Evolutionary conservation across 2,329 filamentous ascomycete genomes (phyloP).

Genomic region (Microsporum canis): DNA sequence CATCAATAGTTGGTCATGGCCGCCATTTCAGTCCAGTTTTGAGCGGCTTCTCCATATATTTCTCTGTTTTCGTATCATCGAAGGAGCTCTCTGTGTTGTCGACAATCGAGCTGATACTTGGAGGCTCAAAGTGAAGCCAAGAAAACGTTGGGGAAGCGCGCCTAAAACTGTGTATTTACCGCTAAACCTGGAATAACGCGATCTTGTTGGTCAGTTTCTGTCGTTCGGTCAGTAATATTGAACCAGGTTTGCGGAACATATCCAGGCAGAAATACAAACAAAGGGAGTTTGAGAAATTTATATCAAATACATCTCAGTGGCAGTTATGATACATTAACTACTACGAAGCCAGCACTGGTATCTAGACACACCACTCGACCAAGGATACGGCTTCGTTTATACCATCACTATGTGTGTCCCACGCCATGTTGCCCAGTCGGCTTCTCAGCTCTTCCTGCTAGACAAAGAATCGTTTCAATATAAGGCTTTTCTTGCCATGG

Average conservation of each 20-base stretch:
- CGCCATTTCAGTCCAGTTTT: too few species aligned
- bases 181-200: neutral
- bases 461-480: conserved; percentile 14
- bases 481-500: conserved; percentile 13
- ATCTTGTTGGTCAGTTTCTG: neutral
- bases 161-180: neutral
- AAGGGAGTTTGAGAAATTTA: too few species aligned
- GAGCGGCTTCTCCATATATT: too few species aligned
- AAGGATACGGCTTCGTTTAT: neutral
- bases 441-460: conserved; percentile 15
- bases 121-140: too few species aligned
- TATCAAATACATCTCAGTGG: too few species aligned
- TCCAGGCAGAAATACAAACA: too few species aligned
- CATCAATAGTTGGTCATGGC: too few species aligned
- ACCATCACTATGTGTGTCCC: conserved; percentile 6
- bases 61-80: too few species aligned
- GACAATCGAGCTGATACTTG: too few species aligned
- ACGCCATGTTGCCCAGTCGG: conserved; percentile 13
- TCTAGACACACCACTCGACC: neutral
- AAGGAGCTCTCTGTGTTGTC: too few species aligned
- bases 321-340: too few species aligned
- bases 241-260: too few species aligned
- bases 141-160: neutral
- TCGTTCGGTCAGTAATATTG: neutral
- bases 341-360: neutral